phyloP scores from a whole-genome alignment of 31 red algal species.

The Endocladia muricata region DNA sequence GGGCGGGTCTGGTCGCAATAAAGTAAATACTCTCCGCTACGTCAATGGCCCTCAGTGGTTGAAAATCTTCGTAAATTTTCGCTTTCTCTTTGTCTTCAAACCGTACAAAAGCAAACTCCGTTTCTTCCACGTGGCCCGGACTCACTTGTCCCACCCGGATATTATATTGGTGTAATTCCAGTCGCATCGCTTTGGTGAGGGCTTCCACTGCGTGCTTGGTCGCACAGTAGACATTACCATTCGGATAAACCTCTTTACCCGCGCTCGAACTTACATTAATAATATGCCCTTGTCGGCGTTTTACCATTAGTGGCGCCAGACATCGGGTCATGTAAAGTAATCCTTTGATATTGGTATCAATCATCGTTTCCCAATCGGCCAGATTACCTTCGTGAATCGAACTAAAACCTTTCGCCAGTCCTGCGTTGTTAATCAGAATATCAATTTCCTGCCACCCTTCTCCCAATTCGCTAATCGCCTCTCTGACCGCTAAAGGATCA shows the following conservation, averaged over 20 bases:
- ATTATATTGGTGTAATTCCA: not conserved
- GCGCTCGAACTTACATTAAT: constrained; percentile 9
- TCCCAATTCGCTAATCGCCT: no score
- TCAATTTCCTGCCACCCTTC: no score
- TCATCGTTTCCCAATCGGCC: constrained; percentile 16
- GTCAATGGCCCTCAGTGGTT: not conserved
- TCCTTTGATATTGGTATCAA: constrained; percentile 6
- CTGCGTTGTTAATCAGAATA: constrained; percentile 21
- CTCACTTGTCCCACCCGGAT: not conserved
- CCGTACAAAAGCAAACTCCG: constrained; percentile 11
- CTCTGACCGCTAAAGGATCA: no score
- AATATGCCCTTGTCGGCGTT: not conserved
- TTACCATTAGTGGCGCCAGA: not conserved
- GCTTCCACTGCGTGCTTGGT: not conserved
- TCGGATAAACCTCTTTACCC: not conserved
- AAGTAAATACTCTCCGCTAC: constrained; percentile 9
- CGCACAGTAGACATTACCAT: constrained; percentile 7
- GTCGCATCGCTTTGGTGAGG: not conserved
- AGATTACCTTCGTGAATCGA: not conserved
- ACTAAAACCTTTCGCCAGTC: not conserved
- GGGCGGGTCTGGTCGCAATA: not conserved
- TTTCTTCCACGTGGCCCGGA: constrained; percentile 6
- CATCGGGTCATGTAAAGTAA: constrained; percentile 1
- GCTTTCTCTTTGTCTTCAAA: constrained; percentile 17
- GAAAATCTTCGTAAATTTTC: not conserved